Evolutionary conservation across 1,284 basidiomycete species (phyloP).

Genomic region (Vanrija pseudolonga): DNA sequence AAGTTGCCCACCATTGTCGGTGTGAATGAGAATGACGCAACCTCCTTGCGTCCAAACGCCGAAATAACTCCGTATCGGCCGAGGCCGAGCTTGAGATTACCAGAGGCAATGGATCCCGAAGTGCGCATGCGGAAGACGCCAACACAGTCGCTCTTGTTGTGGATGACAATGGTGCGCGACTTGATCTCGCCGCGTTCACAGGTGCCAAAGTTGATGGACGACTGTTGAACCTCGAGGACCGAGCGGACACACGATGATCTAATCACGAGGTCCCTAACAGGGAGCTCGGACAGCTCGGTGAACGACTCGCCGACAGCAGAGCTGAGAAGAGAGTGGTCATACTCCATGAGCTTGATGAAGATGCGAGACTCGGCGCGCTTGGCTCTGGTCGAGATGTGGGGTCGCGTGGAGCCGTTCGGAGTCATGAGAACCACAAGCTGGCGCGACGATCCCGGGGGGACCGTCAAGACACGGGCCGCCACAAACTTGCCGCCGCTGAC

Average conservation of each 20-base stretch:
- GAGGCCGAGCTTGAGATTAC: slow-evolving; percentile 53
- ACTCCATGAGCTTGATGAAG: slow-evolving; percentile 51
- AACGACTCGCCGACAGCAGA: slow-evolving; percentile 5
- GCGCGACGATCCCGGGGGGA: slow-evolving; percentile 40
- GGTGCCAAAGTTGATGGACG: slow-evolving; percentile 55
- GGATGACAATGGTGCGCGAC: slow-evolving; percentile 52
- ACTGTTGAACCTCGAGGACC: slow-evolving; percentile 53
- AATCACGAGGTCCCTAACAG: slow-evolving; percentile 54
- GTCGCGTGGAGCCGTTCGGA: slow-evolving; percentile 51
- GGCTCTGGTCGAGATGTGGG: slow-evolving; percentile 49
- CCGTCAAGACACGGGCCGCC: slow-evolving; percentile 43
- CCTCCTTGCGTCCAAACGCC: slow-evolving; percentile 53
- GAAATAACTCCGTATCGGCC: slow-evolving; percentile 54
- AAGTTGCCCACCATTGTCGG: slow-evolving; percentile 51
- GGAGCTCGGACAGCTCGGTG: slow-evolving; percentile 46
- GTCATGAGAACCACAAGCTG: slow-evolving; percentile 52
- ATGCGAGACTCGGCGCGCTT: slow-evolving; percentile 54
- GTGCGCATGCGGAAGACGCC: slow-evolving; percentile 54
- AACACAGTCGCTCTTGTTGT: slow-evolving; percentile 51
- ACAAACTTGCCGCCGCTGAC: slow-evolving; percentile 47
- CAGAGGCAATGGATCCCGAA: slow-evolving; percentile 54
- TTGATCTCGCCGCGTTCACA: slow-evolving; percentile 54
- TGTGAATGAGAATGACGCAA: slow-evolving; percentile 50
- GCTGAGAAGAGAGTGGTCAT: slow-evolving; percentile 41
- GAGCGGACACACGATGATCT: slow-evolving; percentile 50